Percentiles rank a stretch among this genome's conserved stretches.
phyloP scores from a whole-genome alignment of 768 basidiomycete genomes.

The Leccinum imitatum region DNA sequence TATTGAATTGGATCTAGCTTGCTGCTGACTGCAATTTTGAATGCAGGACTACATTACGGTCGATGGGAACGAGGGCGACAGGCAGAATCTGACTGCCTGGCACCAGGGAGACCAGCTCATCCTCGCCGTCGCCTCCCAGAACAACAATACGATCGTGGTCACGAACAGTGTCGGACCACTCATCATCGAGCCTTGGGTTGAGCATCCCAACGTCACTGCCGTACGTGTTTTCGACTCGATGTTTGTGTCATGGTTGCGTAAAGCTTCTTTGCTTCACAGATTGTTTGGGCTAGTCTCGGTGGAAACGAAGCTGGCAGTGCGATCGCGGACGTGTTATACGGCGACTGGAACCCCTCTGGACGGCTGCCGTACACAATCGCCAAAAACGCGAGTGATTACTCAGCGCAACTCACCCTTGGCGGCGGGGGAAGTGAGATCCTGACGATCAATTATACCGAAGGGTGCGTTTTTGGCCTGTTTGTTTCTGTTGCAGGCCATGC shows the following conservation, averaged over 20 bases:
- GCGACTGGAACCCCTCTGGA: constrained; percentile 72
- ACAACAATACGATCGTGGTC: constrained; percentile 79
- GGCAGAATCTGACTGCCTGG: constrained; percentile 43
- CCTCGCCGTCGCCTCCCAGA: constrained; percentile 59
- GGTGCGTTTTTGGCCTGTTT: constrained; percentile 14
- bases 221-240: constrained; percentile 44
- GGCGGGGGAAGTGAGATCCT: constrained; percentile 32
- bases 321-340: constrained; percentile 77
- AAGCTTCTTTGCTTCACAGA: constrained; percentile 25
- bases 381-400: constrained; percentile 51
- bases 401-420: constrained; percentile 38
- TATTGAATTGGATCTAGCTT: not conserved
- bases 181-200: constrained; percentile 66
- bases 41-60: constrained; percentile 52
- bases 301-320: constrained; percentile 82
- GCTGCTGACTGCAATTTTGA: constrained; percentile 1
- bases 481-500: not conserved
- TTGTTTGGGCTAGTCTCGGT: constrained; percentile 51
- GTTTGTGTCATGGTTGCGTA: not conserved
- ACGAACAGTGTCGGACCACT: constrained; percentile 78
- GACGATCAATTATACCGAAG: constrained; percentile 64
- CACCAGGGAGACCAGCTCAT: constrained; percentile 39
- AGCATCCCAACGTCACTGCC: constrained; percentile 69
- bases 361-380: constrained; percentile 75
- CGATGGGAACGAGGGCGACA: constrained; percentile 47